Evolutionary conservation across 2,329 filamentous ascomycete species (phyloP).

Genomic region (Thelonectria rubi): DNA sequence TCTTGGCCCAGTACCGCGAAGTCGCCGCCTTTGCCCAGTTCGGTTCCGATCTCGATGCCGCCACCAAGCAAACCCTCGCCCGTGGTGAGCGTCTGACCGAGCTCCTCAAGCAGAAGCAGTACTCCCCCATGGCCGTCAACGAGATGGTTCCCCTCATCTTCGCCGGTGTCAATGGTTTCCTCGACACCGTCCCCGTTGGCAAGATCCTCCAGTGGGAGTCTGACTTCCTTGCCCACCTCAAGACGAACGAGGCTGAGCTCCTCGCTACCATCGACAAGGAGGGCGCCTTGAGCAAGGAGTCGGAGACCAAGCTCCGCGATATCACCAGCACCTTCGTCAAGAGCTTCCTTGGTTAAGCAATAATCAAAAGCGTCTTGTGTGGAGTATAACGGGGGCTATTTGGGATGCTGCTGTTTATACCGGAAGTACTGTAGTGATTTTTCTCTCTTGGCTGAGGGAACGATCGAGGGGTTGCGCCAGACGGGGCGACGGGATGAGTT

Average conservation of each 20-base stretch:
- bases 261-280: conserved; percentile 92
- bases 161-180: conserved; percentile 97
- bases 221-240: conserved; percentile 93
- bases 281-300: conserved; percentile 93
- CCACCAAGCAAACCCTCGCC: conserved; percentile 97
- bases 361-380: conserved; percentile 43
- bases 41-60: conserved; percentile 98
- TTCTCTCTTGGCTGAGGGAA: conserved; percentile 57
- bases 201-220: conserved; percentile 95
- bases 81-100: conserved; percentile 99
- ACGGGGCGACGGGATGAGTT: conserved; percentile 57
- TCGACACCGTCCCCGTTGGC: conserved; percentile 87
- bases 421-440: conserved; percentile 55
- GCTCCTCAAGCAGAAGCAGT: conserved; percentile 99
- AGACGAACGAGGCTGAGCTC: conserved; percentile 87
- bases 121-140: conserved; percentile 97
- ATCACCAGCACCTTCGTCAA: conserved; percentile 85
- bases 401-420: conserved; percentile 59
- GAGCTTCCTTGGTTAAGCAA: conserved; percentile 76
- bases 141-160: conserved; percentile 99
- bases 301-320: conserved; percentile 84
- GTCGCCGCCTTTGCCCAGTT: conserved; percentile 99
- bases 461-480: conserved; percentile 57
- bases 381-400: conserved; percentile 46
- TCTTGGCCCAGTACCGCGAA: conserved; percentile 99